phyloP scores from a whole-genome alignment of 2,329 filamentous ascomycete genomes.

The Beauveria asiatica region DNA sequence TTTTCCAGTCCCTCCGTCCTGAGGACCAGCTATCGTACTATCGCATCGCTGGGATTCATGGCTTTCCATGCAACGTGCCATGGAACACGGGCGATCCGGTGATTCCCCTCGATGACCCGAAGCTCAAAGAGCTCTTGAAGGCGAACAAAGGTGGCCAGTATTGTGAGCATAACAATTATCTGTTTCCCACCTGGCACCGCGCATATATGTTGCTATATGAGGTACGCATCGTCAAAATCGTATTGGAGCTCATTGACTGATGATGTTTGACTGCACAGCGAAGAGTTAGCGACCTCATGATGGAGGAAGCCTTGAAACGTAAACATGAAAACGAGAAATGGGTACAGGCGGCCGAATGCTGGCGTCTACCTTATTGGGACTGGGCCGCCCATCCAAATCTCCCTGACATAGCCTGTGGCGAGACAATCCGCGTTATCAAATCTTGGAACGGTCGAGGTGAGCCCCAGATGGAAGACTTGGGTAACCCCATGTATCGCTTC shows the following conservation, averaged over 20 bases:
- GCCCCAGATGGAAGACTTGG: slow-evolving; percentile 4
- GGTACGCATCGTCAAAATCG: slow-evolving; percentile 24
- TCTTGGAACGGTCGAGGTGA: slow-evolving; percentile 13
- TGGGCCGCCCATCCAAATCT: slow-evolving; percentile 18
- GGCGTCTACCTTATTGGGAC: slow-evolving; percentile 28
- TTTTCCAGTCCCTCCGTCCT: not conserved
- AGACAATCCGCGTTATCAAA: slow-evolving; percentile 11
- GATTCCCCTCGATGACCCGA: not conserved
- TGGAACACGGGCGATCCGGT: not conserved
- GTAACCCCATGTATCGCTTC: slow-evolving; percentile 9
- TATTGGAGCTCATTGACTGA: not conserved
- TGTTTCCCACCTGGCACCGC: slow-evolving; percentile 60
- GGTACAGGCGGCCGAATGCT: slow-evolving; percentile 18
- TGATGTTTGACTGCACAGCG: not conserved
- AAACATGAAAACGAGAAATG: slow-evolving; percentile 15
- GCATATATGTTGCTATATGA: slow-evolving; percentile 55
- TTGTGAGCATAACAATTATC: slow-evolving; percentile 51
- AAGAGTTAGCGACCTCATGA: not conserved
- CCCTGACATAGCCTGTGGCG: slow-evolving; percentile 10
- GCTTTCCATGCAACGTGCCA: not conserved
- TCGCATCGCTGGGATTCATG: not conserved
- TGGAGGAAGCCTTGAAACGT: not conserved
- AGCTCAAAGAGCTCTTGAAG: not conserved
- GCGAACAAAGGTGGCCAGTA: slow-evolving; percentile 26
- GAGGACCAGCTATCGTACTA: not conserved